A percentile compares a stretch with the other conserved stretches of the same genome.
Conservation (phyloP, 2,329 filamentous ascomycete species). For the Westerdykella aurantiaca region DNA sequence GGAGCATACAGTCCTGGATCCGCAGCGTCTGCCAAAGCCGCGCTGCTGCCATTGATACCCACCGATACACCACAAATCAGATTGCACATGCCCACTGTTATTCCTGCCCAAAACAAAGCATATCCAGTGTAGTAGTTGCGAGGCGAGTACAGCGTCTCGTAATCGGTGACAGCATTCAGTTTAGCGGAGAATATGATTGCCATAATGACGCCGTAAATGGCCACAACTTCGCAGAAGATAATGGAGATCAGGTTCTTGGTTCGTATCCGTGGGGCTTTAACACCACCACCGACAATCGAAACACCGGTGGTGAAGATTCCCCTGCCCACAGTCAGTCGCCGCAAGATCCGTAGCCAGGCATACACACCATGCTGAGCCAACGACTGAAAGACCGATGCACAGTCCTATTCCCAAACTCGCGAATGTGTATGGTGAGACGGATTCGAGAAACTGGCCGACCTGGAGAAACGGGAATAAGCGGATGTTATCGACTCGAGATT, state of each 20-base stretch:
- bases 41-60: conserved; percentile 96
- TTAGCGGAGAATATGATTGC: conserved; percentile 96
- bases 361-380: conserved; percentile 90
- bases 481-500: neutral
- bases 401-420: conserved; percentile 83
- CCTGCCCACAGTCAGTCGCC: conserved; percentile 49
- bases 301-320: conserved; percentile 98
- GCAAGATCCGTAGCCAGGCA: neutral
- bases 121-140: conserved; percentile 91
- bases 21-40: conserved; percentile 90
- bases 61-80: conserved; percentile 93
- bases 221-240: conserved; percentile 99
- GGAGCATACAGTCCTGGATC: conserved; percentile 74
- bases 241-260: conserved; percentile 99
- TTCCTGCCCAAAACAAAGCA: conserved; percentile 89
- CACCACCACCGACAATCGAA: conserved; percentile 93
- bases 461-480: conserved; percentile 34
- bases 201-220: conserved; percentile 99
- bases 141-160: conserved; percentile 62
- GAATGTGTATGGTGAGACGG: conserved; percentile 91
- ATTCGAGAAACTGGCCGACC: conserved; percentile 91
- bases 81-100: conserved; percentile 95
- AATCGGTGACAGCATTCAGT: conserved; percentile 61
- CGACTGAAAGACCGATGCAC: conserved; percentile 92
- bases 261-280: conserved; percentile 92